Base-by-base conservation (phyloP, 179 eudicot genomes). In the Spergularia azorica region DNA sequence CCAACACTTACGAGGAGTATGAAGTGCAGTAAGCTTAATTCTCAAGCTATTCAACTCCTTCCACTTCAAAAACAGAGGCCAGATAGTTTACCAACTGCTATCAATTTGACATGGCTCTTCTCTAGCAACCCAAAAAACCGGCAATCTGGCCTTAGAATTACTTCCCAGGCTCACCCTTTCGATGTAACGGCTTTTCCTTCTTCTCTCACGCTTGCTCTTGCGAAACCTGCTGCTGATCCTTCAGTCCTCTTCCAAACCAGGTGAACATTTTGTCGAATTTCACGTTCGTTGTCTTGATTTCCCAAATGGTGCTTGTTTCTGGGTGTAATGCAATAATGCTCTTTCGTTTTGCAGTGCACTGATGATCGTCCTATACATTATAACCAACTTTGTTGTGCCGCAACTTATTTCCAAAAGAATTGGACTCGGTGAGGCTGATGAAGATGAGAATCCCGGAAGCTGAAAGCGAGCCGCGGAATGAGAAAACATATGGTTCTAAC, bases 331-430 rank as follows among this genome's bases (percentile, higher is more conserved):
- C 55, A 12, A n/a, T 5, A 6, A 43, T 18, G 20, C 18, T 18
- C 65, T 26, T 26, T 72, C 50, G 8, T 65, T 65, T 71, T 72
- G 73, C 80, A 76, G 80, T 81, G 80, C 70, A 54, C 16, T 76
- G 50, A 0, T 81, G 80, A 50, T 81, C 43, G 39, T 67, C 51
- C 7, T 50, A 3, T 81, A 72, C 65, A 38, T 81, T 54, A 38
- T 81, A 52, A 66, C 83, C 70, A 81, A 81, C 21, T 76, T 81
- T 60, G 74, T 76, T 54, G 80, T 81, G 51, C 83, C 83, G 7
- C 64, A 66, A 66, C 15, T 76, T 59, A 36, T 81, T 39, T 7
- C 69, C 52, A 66, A 81, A 57, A 52, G 57, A 2, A 26, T 26
- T 26, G 32, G 32, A 17, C 8, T 12, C 0, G 80, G 67, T 39